Evolutionary conservation across 2,329 filamentous ascomycete genomes (phyloP), one percentile per base, ranked within the genome.

Genomic region (Acrocalymma vagum): DNA sequence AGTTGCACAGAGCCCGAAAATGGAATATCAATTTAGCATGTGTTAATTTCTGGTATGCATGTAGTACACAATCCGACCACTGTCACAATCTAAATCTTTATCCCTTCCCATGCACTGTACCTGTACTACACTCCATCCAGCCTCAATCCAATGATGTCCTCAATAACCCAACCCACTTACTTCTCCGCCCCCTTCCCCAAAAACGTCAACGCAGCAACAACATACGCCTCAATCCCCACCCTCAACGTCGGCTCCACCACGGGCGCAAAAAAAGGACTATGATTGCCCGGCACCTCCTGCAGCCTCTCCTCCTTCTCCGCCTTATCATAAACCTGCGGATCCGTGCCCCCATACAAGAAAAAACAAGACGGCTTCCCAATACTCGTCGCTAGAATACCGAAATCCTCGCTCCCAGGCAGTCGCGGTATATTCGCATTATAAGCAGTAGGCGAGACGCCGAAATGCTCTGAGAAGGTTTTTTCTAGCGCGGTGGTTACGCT

Each of bases 191-290:
- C 37, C 24, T 58, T 62, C 14, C 52, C 51, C 41, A 78, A 55
- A 45, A 74, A 77, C 0, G 66, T 78, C 69, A 83, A 68, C 5
- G 78, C 78, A 15, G 72, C 76, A 20, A 78, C 61, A 34, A 73
- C 74, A 55, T 82, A 64, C 1, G 78, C 78, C 64, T 82, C 76
- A 21, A 62, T 66, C 0, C 78, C 83, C 4, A 68, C 70, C 44
- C 47, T 73, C 69, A 86, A 60, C 0, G 83, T 86, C 6, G 82
- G 82, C 59, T 80, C 75, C 16, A 85, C 73, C 1, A 75, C 77
- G 5, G 82, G 83, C 21, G 78, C 78, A 65, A 86, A 86, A 38
- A 75, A 72, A 0, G 80, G 75, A 43, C 75, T 80, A 57, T 86
- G 83, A 50, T 86, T 86, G 0, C 77, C 76, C 0, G 83, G 78